A percentile compares a stretch with the other conserved stretches of the same genome.
Evolutionary conservation across 106 monocot species (phyloP).

Genomic region (Phalaenopsis equestris): DNA sequence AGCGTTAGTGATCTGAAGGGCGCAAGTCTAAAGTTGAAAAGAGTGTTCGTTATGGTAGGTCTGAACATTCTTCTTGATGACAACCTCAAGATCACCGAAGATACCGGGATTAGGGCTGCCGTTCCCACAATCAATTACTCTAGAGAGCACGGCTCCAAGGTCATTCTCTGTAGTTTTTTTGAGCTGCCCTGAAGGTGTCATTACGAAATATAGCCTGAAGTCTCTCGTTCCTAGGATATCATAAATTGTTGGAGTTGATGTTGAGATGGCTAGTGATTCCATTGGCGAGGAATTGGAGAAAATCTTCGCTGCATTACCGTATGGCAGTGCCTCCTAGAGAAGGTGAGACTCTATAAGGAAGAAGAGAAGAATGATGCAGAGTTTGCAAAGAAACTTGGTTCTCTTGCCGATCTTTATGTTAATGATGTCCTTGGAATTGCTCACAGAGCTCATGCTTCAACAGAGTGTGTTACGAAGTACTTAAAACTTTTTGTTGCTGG

Average conservation of each 20-base stretch:
- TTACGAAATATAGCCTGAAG: slow-evolving; percentile 89
- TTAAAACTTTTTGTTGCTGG: slow-evolving; percentile 71
- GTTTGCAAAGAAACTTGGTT: slow-evolving; percentile 81
- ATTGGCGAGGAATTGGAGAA: slow-evolving; percentile 85
- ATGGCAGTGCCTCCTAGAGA: slow-evolving; percentile 92
- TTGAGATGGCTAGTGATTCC: slow-evolving; percentile 67
- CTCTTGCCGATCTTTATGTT: slow-evolving; percentile 88
- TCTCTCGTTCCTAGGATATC: slow-evolving; percentile 78
- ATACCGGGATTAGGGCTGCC: slow-evolving; percentile 54
- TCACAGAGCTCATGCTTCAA: slow-evolving; percentile 80
- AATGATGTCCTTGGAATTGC: slow-evolving; percentile 94
- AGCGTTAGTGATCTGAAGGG: slow-evolving; percentile 34
- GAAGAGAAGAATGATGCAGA: slow-evolving; percentile 98
- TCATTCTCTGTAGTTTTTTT: slow-evolving; percentile 38
- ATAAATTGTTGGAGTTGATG: slow-evolving; percentile 64
- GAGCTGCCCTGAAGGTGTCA: slow-evolving; percentile 85
- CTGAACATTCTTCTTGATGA: slow-evolving; percentile 46
- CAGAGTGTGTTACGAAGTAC: slow-evolving; percentile 70
- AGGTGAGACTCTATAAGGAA: slow-evolving; percentile 90
- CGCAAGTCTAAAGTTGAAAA: slow-evolving; percentile 30
- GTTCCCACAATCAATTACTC: slow-evolving; percentile 65
- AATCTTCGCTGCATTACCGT: slow-evolving; percentile 48
- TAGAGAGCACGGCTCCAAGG: slow-evolving; percentile 30
- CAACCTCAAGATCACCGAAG: slow-evolving; percentile 56
- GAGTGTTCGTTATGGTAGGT: slow-evolving; percentile 39